Base-by-base conservation (phyloP, 139 green algal species). In the Chloropicon primus region DNA sequence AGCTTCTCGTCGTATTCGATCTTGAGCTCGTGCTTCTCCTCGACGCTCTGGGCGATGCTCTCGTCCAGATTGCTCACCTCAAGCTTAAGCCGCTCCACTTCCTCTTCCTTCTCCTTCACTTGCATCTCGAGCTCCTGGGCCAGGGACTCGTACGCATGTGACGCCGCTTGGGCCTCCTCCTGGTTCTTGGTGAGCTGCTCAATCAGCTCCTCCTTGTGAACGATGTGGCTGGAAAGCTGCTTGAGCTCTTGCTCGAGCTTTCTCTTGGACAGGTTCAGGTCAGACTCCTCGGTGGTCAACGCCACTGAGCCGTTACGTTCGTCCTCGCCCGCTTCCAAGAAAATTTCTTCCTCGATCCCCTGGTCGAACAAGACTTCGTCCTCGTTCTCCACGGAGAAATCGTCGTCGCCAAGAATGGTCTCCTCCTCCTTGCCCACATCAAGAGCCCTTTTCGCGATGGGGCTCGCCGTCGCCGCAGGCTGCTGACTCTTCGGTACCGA, bases 181-280 rank as follows among this genome's bases (percentile, higher is more conserved):
- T 72, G 25, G 22, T 54, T 25, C 26, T 21, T 72, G 22, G 24
- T 22, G 22, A 78, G 10, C n/a, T 72, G n/a, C 26, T 2, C n/a
- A 24, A 81, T 81, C 21, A 81, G 72, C 25, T 29, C 72, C 28
- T 81, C 78, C 73, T 81, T 81, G 72, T 80, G 28, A 5, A 2
- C 2, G 72, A 81, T 81, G 28, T 81, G 79, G 23, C 25, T 54
- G 21, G 24, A 25, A 2, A 81, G 74, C 21, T 81, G 72, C 24
- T 26, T 74, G 26, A 81, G 53, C 53, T 81, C 72, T 72, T 81
- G 25, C n/a, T 62, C 41, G 10, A 62, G 41, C 41, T 17, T 5
- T 17, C 41, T 62, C 41, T 17, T 62, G 5, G 41, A 62, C 10
- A 62, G 41, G 41, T 62, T 17, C 41, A 62, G 41, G 41, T 62